These are phyloP conservation scores for Deinandra increscens DNA, from an alignment of 129 eudicot species.

Conservation along the genomic window DNA sequence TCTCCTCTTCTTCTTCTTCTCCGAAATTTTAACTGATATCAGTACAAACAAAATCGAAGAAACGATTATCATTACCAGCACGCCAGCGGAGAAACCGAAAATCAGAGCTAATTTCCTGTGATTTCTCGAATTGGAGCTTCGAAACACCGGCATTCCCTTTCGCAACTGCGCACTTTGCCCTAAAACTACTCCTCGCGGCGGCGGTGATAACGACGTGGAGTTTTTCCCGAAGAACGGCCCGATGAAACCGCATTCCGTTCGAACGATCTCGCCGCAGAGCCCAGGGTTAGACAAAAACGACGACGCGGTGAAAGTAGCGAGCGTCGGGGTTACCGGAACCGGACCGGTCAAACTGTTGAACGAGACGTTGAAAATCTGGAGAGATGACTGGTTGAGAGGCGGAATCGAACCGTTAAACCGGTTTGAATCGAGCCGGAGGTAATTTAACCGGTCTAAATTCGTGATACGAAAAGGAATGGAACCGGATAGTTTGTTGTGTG, in stretches of 20 bases:
- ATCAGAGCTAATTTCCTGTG: constrained; percentile 37
- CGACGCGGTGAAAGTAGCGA: constrained; percentile 39
- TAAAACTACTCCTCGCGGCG: constrained; percentile 10
- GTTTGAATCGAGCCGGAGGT: constrained; percentile 67
- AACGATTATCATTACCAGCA: constrained; percentile 37
- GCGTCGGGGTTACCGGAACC: constrained; percentile 61
- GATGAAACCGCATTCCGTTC: constrained; percentile 49
- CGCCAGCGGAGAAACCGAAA: constrained; percentile 44
- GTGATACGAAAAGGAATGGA: constrained; percentile 37
- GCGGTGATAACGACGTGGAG: constrained; percentile 25
- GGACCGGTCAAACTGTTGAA: constrained; percentile 61
- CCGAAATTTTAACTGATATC: constrained; percentile 21
- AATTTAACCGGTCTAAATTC: constrained; percentile 45
- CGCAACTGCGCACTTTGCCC: constrained; percentile 33
- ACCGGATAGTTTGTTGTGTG: constrained; percentile 63
- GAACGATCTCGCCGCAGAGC: constrained; percentile 74
- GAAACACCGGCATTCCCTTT: constrained; percentile 22
- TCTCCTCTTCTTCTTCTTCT: constrained; percentile 22
- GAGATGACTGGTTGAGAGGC: constrained; percentile 56
- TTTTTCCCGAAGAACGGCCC: constrained; percentile 54
- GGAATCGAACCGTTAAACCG: constrained; percentile 72
- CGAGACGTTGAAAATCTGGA: constrained; percentile 68
- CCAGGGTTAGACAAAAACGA: constrained; percentile 51
- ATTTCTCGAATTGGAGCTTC: neutral
- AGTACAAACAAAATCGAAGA: constrained; percentile 37